Evolutionary conservation across 306 rosid genomes (phyloP).

Genomic region (Vachellia collinsii): DNA sequence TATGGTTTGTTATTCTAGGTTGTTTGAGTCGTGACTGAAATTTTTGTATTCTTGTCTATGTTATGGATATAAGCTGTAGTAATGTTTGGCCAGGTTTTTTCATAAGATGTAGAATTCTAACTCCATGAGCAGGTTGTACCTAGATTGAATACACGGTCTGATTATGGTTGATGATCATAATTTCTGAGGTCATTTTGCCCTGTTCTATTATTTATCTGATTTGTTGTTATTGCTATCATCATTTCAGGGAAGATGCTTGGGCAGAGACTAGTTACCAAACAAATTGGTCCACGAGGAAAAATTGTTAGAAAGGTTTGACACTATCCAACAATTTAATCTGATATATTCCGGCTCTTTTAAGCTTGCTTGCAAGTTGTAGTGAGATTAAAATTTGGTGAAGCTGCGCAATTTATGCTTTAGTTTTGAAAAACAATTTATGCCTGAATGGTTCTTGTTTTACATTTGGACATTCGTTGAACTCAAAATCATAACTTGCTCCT

Average conservation of each 20-base stretch:
- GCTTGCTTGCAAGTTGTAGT: neutral
- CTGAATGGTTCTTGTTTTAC: slow-evolving; percentile 3
- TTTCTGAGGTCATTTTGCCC: slow-evolving; percentile 11
- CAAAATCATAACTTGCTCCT: slow-evolving; percentile 2
- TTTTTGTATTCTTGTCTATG: neutral
- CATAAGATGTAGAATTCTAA: neutral
- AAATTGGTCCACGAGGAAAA: slow-evolving; percentile 94
- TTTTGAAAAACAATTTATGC: slow-evolving; percentile 7
- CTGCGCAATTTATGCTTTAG: slow-evolving; percentile 6
- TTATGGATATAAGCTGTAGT: neutral
- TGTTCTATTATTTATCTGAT: neutral
- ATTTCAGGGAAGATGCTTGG: slow-evolving; percentile 95
- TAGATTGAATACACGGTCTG: neutral
- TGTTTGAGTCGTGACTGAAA: neutral
- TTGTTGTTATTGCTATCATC: slow-evolving; percentile 4
- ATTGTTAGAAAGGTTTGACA: slow-evolving; percentile 83
- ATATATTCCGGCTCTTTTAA: slow-evolving; percentile 17
- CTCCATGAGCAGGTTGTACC: neutral
- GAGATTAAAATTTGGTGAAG: slow-evolving; percentile 14
- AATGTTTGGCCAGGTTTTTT: neutral
- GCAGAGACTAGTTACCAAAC: slow-evolving; percentile 93
- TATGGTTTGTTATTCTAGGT: neutral
- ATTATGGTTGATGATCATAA: slow-evolving; percentile 6
- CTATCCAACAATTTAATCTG: slow-evolving; percentile 30
- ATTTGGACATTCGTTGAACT: neutral